Evolutionary conservation across 345 rosid species (phyloP).

Genomic region (Anastatica hierochuntica): DNA sequence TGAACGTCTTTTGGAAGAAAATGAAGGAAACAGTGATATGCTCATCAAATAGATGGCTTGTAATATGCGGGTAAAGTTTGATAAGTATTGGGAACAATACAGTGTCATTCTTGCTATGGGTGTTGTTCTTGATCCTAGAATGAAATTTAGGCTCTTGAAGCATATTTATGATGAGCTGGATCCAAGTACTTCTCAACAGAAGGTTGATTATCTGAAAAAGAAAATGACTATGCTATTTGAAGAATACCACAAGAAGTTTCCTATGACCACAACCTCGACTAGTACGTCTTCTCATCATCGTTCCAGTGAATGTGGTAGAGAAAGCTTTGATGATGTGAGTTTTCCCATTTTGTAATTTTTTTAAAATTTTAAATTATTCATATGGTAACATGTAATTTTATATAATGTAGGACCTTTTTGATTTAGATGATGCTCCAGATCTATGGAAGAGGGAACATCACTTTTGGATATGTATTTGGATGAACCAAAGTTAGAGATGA

Average conservation of each 20-base stretch:
- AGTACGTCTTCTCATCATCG: no score
- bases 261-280: no score
- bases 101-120: neutral
- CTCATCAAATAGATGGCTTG: neutral
- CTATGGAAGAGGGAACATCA: neutral
- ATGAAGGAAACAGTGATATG: neutral
- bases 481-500: neutral
- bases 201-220: no score
- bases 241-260: no score
- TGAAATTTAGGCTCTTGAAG: no score
- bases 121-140: neutral
- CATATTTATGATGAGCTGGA: no score
- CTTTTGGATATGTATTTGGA: neutral
- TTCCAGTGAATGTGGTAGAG: neutral
- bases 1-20: neutral
- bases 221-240: no score
- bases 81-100: neutral
- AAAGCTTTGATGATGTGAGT: neutral
- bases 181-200: no score
- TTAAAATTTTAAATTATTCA: no score
- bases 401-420: neutral
- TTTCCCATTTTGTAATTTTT: neutral
- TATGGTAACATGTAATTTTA: no score
- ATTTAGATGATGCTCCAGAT: neutral
- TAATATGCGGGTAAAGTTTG: neutral